Base-by-base conservation (phyloP, 169 alveolate genomes). In the Pseudocohnilembus persalinus region DNA sequence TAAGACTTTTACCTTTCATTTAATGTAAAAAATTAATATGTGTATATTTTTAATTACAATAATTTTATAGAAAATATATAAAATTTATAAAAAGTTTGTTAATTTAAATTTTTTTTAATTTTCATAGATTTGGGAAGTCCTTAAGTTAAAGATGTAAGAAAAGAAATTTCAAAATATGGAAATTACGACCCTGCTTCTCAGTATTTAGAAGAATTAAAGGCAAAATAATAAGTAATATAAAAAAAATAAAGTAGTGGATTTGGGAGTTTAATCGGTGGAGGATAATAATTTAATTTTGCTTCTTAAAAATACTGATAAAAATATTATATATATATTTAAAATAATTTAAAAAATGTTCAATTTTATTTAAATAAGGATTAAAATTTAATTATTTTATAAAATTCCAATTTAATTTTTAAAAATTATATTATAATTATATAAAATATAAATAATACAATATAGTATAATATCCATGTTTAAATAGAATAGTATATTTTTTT, bases 1-100 rank as follows among this genome's bases (percentile, higher is more conserved):
- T 75, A 32, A 93, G 91, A 82, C 73, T 90, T 31, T 63, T 92
- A 73, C 92, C 96, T 30, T 92, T 94, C 82, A 82, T 94, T 11
- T 93, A 92, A 83, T 86, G 90, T 84, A 80, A 82, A 15, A 31
- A 80, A 6, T 28, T 29, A 28, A 29, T 74, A 32, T 49, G 20
- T 63, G 1, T 49, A 11, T 29, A 29, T 15, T 65, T 29, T 49
- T 25, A 27, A 1, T n/a, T 29, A 64, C 20, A 11, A 49, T 49
- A 20, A n/a, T 84, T 29, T 26, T 32, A 27, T 0, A 28, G 26
- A 63, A 0, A 25, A 76, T 1, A 0, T 4, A 32, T 32, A 0
- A 11, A 49, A 49, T 49, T 49, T 49, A 49, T 49, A 49, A 49
- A 49, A 49, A 49, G 4, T 11, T 49, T 11, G 20, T 11, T 49